A percentile compares a stretch with the other conserved stretches of the same genome.
Conservation (phyloP, 257 asterid species). For the Thymus mandschuricus region DNA sequence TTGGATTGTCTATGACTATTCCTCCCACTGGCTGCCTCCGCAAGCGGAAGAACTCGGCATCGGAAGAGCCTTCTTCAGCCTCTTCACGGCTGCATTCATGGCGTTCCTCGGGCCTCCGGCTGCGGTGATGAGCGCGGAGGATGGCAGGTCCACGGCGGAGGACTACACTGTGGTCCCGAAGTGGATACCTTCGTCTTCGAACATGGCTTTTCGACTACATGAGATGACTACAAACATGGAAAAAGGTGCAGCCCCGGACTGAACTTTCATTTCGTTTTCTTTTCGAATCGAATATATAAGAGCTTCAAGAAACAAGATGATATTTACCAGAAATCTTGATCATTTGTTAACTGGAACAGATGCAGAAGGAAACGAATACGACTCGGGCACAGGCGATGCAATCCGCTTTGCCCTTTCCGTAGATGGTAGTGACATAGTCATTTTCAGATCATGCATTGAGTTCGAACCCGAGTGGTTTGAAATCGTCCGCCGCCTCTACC, state of each 20-base stretch:
- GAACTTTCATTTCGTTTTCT: neutral
- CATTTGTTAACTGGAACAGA: conserved; percentile 35
- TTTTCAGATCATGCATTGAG: conserved; percentile 65
- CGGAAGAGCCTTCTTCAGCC: conserved; percentile 59
- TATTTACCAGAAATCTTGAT: conserved; percentile 6
- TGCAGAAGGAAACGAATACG: conserved; percentile 62
- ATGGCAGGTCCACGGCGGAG: conserved; percentile 50
- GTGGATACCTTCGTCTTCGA: conserved; percentile 67
- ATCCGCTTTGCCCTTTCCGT: conserved; percentile 60
- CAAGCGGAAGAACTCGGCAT: conserved; percentile 48
- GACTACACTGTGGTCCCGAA: conserved; percentile 62
- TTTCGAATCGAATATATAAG: too few relatives aligned
- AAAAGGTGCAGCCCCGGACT: conserved; percentile 36
- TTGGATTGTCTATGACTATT: conserved; percentile 78
- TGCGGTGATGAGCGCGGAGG: conserved; percentile 35
- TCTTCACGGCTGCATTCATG: conserved; percentile 77
- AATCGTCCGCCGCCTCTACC: conserved; percentile 49
- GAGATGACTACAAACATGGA: conserved; percentile 66
- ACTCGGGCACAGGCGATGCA: conserved; percentile 65
- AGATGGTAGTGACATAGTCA: conserved; percentile 59
- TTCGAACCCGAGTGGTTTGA: conserved; percentile 82
- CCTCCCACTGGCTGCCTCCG: conserved; percentile 78
- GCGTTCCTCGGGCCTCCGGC: conserved; percentile 67
- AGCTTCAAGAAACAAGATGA: too few relatives aligned
- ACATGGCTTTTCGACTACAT: conserved; percentile 55